Evolutionary conservation across 345 rosid genomes (phyloP).

Genomic region (Bruguiera gymnorhiza): DNA sequence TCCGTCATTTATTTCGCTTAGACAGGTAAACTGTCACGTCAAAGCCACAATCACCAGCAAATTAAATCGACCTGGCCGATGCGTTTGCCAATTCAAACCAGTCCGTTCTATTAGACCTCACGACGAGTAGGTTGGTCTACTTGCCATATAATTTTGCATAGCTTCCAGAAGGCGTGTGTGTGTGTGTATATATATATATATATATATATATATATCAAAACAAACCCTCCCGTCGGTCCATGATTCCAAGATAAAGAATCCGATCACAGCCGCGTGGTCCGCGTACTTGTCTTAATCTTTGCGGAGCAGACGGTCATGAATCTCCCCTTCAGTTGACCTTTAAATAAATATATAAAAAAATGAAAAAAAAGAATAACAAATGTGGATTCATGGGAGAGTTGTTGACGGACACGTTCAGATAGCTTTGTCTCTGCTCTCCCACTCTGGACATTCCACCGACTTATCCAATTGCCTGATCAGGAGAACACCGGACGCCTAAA

Average conservation of each 20-base stretch:
- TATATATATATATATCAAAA: not conserved
- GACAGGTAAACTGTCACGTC: not conserved
- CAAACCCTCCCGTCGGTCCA: not conserved
- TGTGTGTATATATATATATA: too few species aligned
- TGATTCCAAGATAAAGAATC: not conserved
- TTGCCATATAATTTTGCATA: slow-evolving; percentile 5
- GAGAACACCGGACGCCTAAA: too few species aligned
- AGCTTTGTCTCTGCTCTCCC: not conserved
- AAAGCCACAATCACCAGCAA: slow-evolving; percentile 6
- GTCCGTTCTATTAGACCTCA: not conserved
- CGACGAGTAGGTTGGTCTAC: slow-evolving; percentile 6
- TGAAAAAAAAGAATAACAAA: not conserved
- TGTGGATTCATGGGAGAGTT: slow-evolving; percentile 7
- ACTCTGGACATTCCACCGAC: not conserved
- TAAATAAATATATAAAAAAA: not conserved
- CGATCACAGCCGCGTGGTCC: slow-evolving; percentile 14
- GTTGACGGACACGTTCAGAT: slow-evolving; percentile 19
- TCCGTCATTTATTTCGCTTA: too few species aligned
- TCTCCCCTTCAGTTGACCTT: slow-evolving; percentile 22
- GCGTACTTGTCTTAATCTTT: not conserved
- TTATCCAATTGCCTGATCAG: not conserved
- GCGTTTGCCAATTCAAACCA: not conserved
- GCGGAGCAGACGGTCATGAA: slow-evolving; percentile 16
- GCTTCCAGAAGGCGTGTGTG: slow-evolving; percentile 28
- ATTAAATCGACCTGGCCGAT: too few species aligned